These are phyloP conservation scores for Polyporus tsugae DNA, from an alignment of 1,284 basidiomycete species.

Conservation along the genomic window DNA sequence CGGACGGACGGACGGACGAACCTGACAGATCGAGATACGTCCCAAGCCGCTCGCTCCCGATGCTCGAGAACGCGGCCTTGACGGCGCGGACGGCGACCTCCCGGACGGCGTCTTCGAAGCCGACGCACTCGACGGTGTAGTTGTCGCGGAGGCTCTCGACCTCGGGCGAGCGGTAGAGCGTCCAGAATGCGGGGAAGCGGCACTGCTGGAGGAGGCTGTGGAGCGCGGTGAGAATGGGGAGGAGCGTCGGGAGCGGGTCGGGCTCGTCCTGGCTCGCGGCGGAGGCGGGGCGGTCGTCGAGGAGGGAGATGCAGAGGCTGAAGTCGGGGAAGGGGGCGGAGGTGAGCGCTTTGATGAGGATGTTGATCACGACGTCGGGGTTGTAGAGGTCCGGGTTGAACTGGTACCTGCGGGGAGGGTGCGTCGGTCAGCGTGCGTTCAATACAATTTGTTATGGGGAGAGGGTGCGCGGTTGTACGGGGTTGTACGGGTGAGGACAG, in stretches of 20 bases:
- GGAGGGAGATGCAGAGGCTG: slow-evolving; percentile 90
- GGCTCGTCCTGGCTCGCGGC: slow-evolving; percentile 74
- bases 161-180: slow-evolving; percentile 70
- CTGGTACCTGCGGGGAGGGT: slow-evolving; percentile 76
- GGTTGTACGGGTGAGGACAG: slow-evolving; percentile 2
- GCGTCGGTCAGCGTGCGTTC: not conserved
- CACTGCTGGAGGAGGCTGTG: slow-evolving; percentile 86
- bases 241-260: slow-evolving; percentile 77
- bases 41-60: slow-evolving; percentile 71
- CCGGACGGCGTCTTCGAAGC: slow-evolving; percentile 84
- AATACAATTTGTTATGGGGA: not conserved
- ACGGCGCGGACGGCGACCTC: slow-evolving; percentile 82
- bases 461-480: not conserved
- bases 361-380: slow-evolving; percentile 92
- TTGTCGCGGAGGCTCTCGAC: slow-evolving; percentile 82
- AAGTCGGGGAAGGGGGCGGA: slow-evolving; percentile 90
- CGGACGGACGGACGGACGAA: slow-evolving; percentile 40
- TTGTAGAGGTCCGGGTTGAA: slow-evolving; percentile 96
- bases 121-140: slow-evolving; percentile 83
- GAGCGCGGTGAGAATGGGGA: slow-evolving; percentile 80
- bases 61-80: slow-evolving; percentile 81
- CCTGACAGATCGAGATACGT: slow-evolving; percentile 80
- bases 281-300: slow-evolving; percentile 73
- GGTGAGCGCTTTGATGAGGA: slow-evolving; percentile 92
- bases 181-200: slow-evolving; percentile 93